A percentile compares a stretch with the other conserved stretches of the same genome.
phyloP scores from a whole-genome alignment of 495 filamentous ascomycete genomes.

The Cryomyces antarcticus region DNA sequence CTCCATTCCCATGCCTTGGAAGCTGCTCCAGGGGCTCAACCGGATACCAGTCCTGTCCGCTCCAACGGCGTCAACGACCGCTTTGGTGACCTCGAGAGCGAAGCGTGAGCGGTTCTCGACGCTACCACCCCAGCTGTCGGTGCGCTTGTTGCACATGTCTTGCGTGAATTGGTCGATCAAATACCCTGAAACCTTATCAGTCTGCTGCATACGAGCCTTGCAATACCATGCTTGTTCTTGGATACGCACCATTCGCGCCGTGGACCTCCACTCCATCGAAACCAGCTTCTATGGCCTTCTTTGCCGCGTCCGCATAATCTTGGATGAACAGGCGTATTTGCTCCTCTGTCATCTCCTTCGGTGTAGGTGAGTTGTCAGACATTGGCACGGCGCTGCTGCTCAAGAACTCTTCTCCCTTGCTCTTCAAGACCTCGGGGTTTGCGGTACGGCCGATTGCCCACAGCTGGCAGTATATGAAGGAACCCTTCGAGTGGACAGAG shows the following conservation, averaged over 20 bases:
- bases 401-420: constrained; percentile 22
- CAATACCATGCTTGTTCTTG: too few relatives aligned
- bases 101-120: constrained; percentile 51
- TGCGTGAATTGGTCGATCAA: constrained; percentile 57
- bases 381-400: constrained; percentile 28
- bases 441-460: constrained; percentile 47
- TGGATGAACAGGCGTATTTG: constrained; percentile 37
- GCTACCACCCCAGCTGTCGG: constrained; percentile 49
- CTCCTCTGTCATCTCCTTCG: constrained; percentile 28
- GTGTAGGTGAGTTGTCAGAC: constrained; percentile 17
- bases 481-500: constrained; percentile 42
- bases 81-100: constrained; percentile 38
- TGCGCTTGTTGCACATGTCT: constrained; percentile 38
- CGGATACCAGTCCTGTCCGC: constrained; percentile 40
- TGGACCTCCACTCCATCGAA: constrained; percentile 67
- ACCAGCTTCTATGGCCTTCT: constrained; percentile 43
- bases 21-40: constrained; percentile 40
- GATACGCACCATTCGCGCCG: constrained; percentile 36
- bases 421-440: constrained; percentile 18
- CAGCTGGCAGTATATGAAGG: constrained; percentile 45
- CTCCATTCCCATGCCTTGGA: constrained; percentile 49
- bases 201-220: too few relatives aligned
- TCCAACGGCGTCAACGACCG: constrained; percentile 43
- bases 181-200: constrained; percentile 17
- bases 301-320: constrained; percentile 38